Evolutionary conservation across 306 rosid genomes (phyloP), one percentile per base, ranked within the genome.

Genomic region (Rosa persica): DNA sequence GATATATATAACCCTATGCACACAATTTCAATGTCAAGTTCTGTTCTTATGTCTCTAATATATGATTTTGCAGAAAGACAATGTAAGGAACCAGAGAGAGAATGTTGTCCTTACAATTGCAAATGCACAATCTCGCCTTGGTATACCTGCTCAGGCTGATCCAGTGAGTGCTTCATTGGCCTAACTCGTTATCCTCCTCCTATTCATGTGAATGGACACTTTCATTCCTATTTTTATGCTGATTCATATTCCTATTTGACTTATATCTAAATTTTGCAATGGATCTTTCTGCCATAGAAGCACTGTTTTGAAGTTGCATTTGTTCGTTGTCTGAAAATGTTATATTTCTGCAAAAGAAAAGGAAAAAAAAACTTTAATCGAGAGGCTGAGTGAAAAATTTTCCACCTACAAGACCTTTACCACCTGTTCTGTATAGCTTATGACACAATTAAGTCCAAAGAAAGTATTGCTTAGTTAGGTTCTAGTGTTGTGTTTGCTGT

Each of bases 61-160:
- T 1, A 20, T 81, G 64, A 67, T 38, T 61, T 51, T 87, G 83
- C 97, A 95, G 98, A 86, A 81, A 86, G 98, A 93, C 89, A 93
- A 95, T 72, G 72, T 88, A 77, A 83, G 96, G 81, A 95, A 95
- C 82, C 98, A 95, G 86, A 93, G 97, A 78, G 98, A 95, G 86
- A 87, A 91, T 84, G 84, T 95, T 83, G 87, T 95, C 78, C 87
- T 95, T 84, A 83, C 89, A 87, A 75, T 95, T 84, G 97, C 98
- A 55, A 95, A 95, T 88, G 90, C 93, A 12, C 98, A 95, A 71
- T 86, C 97, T 71, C 91, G 87, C 77, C 91, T 91, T 80, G 88
- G 85, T 79, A 87, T 89, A 67, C 96, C 88, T 73, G 51, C 67
- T 80, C 86, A 27, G 77, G 76, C 78, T 79, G 90, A 91, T 87